Base-by-base conservation (phyloP, 306 rosid genomes). In the Parietaria judaica region DNA sequence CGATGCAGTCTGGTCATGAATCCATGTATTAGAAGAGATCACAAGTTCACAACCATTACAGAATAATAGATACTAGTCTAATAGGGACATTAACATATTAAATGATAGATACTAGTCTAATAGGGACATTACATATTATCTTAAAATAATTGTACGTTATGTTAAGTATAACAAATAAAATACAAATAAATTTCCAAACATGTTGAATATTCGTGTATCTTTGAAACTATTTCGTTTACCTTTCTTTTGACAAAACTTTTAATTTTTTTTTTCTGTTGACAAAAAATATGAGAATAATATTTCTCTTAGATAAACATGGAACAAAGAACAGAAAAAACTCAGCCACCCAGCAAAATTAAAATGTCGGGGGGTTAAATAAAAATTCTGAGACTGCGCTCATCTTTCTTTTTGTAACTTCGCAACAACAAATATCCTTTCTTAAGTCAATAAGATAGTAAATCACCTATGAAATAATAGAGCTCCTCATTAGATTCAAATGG, bases 1-100 rank as follows among this genome's bases (percentile, higher is more conserved):
- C 5, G 84, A 77, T 61, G 98, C 98, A 56, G 43, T 81, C 98
- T 92, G 86, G 64, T 13, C 35, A 72, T 44, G 47, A 61, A 67
- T 31, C 53, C 64, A 74, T 43, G 45, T 35, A 31, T 23, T 36
- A 10, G 16, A 31, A 23, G 66, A 78, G 13, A 75, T 48, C 55
- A 53, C 23, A 17, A 78, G 13, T 73, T 48, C 55, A 53, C 23
- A 17, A 53, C 12, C 57, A 53, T 4, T 23, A 15, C 57, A 8
- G 1, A 8, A 4, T 53, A 17, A 53, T 15, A 11, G 8, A 53
- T 2, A 16, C 23, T 15, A 3, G 11, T 52, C 56, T 23, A 52
- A 52, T 14, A 52, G 23, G 8, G 14, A 14, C 56, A 0, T 31
- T 31, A 23, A 55, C 38, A 4, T 7, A 55, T 23, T 55, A 35